Base-by-base conservation (phyloP, 257 asterid genomes). In the Solanum sejunctum region DNA sequence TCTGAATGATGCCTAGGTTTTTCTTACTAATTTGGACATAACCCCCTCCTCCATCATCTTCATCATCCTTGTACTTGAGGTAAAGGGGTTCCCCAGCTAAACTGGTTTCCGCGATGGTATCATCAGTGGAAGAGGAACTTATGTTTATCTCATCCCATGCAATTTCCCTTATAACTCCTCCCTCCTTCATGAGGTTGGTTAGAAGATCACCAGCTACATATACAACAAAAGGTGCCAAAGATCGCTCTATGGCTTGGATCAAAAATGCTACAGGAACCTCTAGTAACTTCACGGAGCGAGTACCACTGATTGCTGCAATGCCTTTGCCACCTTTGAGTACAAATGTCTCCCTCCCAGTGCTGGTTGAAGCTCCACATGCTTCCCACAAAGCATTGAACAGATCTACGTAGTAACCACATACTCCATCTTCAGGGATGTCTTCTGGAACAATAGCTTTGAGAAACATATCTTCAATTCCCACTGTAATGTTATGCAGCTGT, bases 391-490 rank as follows among this genome's bases (percentile, higher is more conserved):
- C 98, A 87, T 91, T 88, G 86, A 94, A 96, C 32, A 96, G 88
- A 54, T 93, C 91, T 72, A 87, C 85, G 55, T 91, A 88, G 84
- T 93, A 95, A 71, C 82, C 78, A n/a, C 92, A 87, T 16, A 85
- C 88, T 71, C 61, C 87, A 70, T 88, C 95, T 86, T 84, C 90
- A 32, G 88, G 83, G 72, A 92, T 84, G 85, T 90, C 95, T 57
- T 96, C 95, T 23, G 98, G 98, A 69, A 89, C 88, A 86, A 91
- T 87, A 82, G 95, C 94, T 90, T 89, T 93, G 57, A 91, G 95
- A 89, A 96, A 96, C 98, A 96, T 96, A 88, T 96, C 99, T 89
- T 96, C 99, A 13, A 96, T 96, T 75, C 99, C 99, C 69, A 93
- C 94, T 47, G 91, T 91, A 84, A 96, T 85, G 88, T 92, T 90